Evolutionary conservation across 495 filamentous ascomycete species (phyloP).

Genomic region (Podospora sp.): DNA sequence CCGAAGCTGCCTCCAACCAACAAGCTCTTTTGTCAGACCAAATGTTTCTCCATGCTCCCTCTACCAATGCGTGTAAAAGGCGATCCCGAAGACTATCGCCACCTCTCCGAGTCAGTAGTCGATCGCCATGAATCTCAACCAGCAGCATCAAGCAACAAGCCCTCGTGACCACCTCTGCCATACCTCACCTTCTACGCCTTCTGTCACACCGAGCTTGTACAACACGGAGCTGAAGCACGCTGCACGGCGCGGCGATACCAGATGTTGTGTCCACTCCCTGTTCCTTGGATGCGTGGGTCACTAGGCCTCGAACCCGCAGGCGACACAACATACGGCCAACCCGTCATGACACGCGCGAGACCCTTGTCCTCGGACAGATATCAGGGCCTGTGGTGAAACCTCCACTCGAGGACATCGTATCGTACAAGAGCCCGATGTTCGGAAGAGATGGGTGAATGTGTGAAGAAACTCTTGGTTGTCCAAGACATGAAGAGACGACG

Average conservation of each 20-base stretch:
- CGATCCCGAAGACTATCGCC: neutral
- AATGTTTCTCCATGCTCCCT: neutral
- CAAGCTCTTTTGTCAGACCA: constrained; percentile 6
- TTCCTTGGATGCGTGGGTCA: neutral
- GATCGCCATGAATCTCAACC: neutral
- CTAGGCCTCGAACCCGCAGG: neutral
- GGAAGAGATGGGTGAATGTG: neutral
- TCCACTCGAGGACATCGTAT: neutral
- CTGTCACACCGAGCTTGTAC: neutral
- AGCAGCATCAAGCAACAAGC: neutral
- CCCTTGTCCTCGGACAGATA: neutral
- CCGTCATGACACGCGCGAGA: neutral
- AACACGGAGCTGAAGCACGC: neutral
- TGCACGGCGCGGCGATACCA: neutral
- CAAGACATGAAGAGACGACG: neutral
- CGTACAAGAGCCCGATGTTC: neutral
- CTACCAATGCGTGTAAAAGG: neutral
- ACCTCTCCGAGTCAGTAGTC: neutral
- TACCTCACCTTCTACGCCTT: neutral
- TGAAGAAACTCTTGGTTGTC: neutral
- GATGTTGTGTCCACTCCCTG: neutral
- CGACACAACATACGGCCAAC: neutral
- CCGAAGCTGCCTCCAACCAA: neutral
- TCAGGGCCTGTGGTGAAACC: neutral
- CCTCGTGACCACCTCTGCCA: neutral